These are phyloP conservation scores for Perkinsela sp. DNA, from an alignment of 208 protist species.

Conservation along the genomic window DNA sequence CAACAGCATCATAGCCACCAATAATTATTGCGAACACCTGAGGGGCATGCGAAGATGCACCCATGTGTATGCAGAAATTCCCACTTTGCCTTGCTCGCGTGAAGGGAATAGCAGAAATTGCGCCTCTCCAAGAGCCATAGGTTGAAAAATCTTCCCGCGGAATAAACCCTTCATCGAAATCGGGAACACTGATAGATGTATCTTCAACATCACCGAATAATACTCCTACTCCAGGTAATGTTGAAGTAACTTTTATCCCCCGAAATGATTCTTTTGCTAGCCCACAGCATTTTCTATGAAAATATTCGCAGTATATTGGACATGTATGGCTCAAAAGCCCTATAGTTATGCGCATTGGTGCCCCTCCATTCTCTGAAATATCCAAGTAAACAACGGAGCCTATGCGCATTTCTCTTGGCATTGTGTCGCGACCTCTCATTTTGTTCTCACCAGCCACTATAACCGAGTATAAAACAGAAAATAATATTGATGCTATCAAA, in stretches of 20 bases:
- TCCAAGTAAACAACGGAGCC: slow-evolving; percentile 61
- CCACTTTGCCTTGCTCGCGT: slow-evolving; percentile 32
- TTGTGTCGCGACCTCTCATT: slow-evolving; percentile 40
- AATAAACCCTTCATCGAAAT: slow-evolving; percentile 29
- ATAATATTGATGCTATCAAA: slow-evolving; percentile 26
- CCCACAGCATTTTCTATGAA: slow-evolving; percentile 41
- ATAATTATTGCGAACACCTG: slow-evolving; percentile 51
- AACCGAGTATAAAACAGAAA: slow-evolving; percentile 48
- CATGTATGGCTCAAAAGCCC: slow-evolving; percentile 49
- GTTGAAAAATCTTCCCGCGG: slow-evolving; percentile 31
- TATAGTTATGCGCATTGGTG: slow-evolving; percentile 47
- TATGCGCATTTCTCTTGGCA: slow-evolving; percentile 39
- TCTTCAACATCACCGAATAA: slow-evolving; percentile 48
- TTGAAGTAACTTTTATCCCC: slow-evolving; percentile 28
- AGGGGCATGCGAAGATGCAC: slow-evolving; percentile 32
- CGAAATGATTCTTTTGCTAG: slow-evolving; percentile 36
- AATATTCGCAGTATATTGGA: slow-evolving; percentile 60
- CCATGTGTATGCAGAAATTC: slow-evolving; percentile 52
- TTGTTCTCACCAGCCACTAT: slow-evolving; percentile 34
- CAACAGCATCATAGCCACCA: slow-evolving; percentile 51
- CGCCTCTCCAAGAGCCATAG: slow-evolving; percentile 31
- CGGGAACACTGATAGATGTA: slow-evolving; percentile 32
- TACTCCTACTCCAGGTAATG: slow-evolving; percentile 30
- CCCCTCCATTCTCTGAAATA: slow-evolving; percentile 33
- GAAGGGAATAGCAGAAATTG: slow-evolving; percentile 41